These are phyloP conservation scores for Spergularia azorica DNA, from an alignment of 179 eudicot genomes.

Conservation along the genomic window DNA sequence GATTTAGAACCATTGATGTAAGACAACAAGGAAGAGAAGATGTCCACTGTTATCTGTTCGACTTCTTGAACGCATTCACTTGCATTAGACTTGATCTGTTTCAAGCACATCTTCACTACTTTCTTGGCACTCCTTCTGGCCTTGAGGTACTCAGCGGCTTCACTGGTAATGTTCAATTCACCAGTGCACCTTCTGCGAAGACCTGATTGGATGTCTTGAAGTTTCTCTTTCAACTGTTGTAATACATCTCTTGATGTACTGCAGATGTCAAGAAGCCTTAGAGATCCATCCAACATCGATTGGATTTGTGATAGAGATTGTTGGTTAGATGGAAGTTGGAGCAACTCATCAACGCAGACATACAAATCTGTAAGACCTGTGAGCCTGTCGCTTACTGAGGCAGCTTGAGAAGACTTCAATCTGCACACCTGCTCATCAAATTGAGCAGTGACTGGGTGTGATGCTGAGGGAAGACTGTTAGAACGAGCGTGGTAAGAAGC, in stretches of 20 bases:
- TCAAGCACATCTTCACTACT: constrained; percentile 33
- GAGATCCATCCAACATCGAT: constrained; percentile 33
- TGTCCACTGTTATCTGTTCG: no score
- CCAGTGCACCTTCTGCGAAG: constrained; percentile 37
- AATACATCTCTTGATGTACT: constrained; percentile 31
- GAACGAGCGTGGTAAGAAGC: constrained; percentile 38
- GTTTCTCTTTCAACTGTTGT: constrained; percentile 27
- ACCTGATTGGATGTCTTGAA: constrained; percentile 33
- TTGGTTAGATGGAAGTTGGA: constrained; percentile 32
- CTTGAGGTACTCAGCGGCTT: constrained; percentile 28
- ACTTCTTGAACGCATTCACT: no score
- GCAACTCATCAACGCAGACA: constrained; percentile 33
- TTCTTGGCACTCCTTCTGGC: constrained; percentile 33
- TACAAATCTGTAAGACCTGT: constrained; percentile 30
- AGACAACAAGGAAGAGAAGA: no score
- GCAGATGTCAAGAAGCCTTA: constrained; percentile 43
- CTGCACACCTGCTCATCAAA: constrained; percentile 33
- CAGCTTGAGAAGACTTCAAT: constrained; percentile 33
- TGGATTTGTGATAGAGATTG: constrained; percentile 29
- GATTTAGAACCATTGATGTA: no score
- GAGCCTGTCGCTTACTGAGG: constrained; percentile 17
- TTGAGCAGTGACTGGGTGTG: constrained; percentile 32
- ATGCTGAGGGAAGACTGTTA: constrained; percentile 37
- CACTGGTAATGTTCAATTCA: constrained; percentile 29
- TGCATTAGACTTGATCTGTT: constrained; percentile 15